A percentile compares a stretch with the other conserved stretches of the same genome.
Evolutionary conservation across 345 rosid species (phyloP).

Genomic region (Rhizophora mangle): DNA sequence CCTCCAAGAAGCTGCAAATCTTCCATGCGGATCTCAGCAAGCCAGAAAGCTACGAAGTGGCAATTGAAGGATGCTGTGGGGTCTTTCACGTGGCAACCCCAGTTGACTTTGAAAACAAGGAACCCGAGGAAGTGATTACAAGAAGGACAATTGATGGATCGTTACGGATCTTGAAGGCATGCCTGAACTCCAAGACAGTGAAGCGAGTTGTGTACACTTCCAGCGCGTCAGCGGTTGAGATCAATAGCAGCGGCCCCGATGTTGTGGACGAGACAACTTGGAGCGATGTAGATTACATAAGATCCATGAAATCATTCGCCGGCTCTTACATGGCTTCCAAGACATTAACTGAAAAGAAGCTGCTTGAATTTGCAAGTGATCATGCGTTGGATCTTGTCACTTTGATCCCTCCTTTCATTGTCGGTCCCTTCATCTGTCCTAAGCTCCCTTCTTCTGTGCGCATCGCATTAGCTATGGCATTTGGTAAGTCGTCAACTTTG

Average conservation of each 20-base stretch:
- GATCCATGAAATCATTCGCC: background rate
- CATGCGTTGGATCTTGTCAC: slow-evolving; percentile 38
- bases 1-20: slow-evolving; percentile 44
- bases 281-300: slow-evolving; percentile 25
- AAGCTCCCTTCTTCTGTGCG: slow-evolving; percentile 24
- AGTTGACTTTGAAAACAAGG: slow-evolving; percentile 23
- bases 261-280: slow-evolving; percentile 34
- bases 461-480: slow-evolving; percentile 17
- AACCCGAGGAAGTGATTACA: slow-evolving; percentile 43
- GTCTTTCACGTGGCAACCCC: slow-evolving; percentile 32
- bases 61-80: slow-evolving; percentile 30
- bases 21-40: slow-evolving; percentile 26
- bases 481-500: slow-evolving; percentile 13
- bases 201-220: slow-evolving; percentile 65
- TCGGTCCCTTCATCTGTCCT: slow-evolving; percentile 43
- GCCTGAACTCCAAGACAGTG: slow-evolving; percentile 48
- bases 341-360: slow-evolving; percentile 31
- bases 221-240: slow-evolving; percentile 21
- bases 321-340: slow-evolving; percentile 27
- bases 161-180: slow-evolving; percentile 48
- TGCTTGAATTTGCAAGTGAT: slow-evolving; percentile 27
- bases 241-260: background rate
- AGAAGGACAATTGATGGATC: slow-evolving; percentile 48
- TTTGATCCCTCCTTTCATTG: slow-evolving; percentile 22
- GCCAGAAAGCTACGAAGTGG: slow-evolving; percentile 25